These are phyloP conservation scores for Nemania sp. DNA, from an alignment of 2,329 filamentous ascomycete species.

Conservation along the genomic window DNA sequence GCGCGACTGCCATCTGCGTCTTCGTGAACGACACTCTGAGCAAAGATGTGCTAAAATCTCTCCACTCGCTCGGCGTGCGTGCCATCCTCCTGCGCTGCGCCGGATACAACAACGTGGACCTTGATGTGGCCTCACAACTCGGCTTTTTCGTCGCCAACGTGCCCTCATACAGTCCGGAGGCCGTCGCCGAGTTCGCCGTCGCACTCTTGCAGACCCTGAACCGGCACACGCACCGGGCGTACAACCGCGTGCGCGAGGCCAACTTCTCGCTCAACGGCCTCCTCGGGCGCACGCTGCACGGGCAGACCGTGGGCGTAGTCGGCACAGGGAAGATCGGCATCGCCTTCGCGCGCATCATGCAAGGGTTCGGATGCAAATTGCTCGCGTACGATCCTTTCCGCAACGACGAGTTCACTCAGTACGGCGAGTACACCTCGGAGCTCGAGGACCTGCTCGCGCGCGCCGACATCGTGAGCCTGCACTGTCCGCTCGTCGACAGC, in stretches of 20 bases:
- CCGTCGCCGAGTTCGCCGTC: constrained; percentile 71
- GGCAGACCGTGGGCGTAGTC: constrained; percentile 68
- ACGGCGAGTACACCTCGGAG: constrained; percentile 56
- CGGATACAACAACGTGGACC: constrained; percentile 69
- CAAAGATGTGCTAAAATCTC: constrained; percentile 52
- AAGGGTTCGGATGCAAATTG: constrained; percentile 66
- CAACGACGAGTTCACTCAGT: constrained; percentile 50
- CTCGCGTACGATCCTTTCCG: constrained; percentile 64
- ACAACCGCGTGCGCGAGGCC: constrained; percentile 68
- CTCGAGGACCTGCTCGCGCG: constrained; percentile 57
- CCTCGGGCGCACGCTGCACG: constrained; percentile 62
- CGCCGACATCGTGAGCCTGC: constrained; percentile 65
- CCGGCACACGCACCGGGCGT: constrained; percentile 68
- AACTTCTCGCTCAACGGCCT: constrained; percentile 69
- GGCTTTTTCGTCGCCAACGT: constrained; percentile 67
- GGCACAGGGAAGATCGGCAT: constrained; percentile 69
- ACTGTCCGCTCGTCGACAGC: constrained; percentile 64
- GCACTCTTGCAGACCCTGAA: constrained; percentile 69
- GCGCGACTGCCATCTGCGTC: constrained; percentile 62
- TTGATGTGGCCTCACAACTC: constrained; percentile 55
- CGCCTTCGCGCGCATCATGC: constrained; percentile 62
- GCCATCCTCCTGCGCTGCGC: constrained; percentile 68
- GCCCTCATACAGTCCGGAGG: constrained; percentile 69
- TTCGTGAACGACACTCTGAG: constrained; percentile 68
- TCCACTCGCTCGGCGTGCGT: constrained; percentile 54